Conservation (phyloP, 1,284 basidiomycete species). For the Inonotus hispidus region DNA sequence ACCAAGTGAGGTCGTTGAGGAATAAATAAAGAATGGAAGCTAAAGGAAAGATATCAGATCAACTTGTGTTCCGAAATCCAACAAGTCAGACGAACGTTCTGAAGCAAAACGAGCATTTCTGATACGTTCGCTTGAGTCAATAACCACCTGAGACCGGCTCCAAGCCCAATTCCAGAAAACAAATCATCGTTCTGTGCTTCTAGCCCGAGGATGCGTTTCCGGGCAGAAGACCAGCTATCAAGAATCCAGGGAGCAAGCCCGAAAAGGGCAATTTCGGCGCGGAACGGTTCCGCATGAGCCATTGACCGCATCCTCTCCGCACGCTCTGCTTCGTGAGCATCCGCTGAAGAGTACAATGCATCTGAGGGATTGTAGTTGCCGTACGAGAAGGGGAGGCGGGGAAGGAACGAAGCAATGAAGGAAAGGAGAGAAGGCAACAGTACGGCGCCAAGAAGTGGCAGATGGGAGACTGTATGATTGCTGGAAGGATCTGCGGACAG, state of each 20-base stretch:
- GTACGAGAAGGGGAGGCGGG: constrained; percentile 47
- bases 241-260: constrained; percentile 79
- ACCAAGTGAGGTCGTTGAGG: constrained; percentile 68
- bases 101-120: constrained; percentile 56
- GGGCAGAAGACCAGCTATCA: constrained; percentile 61
- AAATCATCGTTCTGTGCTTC: constrained; percentile 30
- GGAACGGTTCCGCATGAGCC: constrained; percentile 61
- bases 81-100: constrained; percentile 48
- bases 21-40: constrained; percentile 67
- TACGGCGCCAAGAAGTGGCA: constrained; percentile 15
- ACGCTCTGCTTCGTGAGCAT: constrained; percentile 55
- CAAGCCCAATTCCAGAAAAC: constrained; percentile 4
- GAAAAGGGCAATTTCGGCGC: constrained; percentile 74
- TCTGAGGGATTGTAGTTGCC: constrained; percentile 35
- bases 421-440: constrained; percentile 40
- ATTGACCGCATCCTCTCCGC: constrained; percentile 69
- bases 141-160: constrained; percentile 24
- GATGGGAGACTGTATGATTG: constrained; percentile 9
- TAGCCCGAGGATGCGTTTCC: constrained; percentile 51
- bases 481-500: constrained; percentile 6
- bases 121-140: constrained; percentile 54
- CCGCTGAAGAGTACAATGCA: constrained; percentile 41
- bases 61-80: constrained; percentile 1
- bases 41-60: constrained; percentile 26
- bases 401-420: constrained; percentile 49